phyloP scores from a whole-genome alignment of 2,329 filamentous ascomycete genomes.

The Emergomyces orientalis region DNA sequence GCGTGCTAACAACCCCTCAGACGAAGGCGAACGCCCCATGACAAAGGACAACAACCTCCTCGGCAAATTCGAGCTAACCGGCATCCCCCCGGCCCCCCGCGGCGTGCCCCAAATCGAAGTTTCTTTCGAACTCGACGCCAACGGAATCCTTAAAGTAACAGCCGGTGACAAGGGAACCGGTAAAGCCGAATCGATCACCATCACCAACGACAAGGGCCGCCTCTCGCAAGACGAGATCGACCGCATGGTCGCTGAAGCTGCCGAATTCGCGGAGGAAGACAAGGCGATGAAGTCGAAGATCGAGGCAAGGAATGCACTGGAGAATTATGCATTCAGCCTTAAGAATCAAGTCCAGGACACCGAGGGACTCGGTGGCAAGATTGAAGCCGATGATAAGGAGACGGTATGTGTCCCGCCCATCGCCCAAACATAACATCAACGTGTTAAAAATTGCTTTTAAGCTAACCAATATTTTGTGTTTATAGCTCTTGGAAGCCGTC shows the following conservation, averaged over 20 bases:
- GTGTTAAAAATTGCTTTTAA: constrained; percentile 22
- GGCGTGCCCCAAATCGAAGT: constrained; percentile 98
- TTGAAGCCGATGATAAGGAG: constrained; percentile 98
- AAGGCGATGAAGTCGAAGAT: constrained; percentile 97
- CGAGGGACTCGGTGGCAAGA: constrained; percentile 95
- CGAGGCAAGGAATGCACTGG: constrained; percentile 87
- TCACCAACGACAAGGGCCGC: constrained; percentile 99
- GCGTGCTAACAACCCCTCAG: constrained; percentile 22
- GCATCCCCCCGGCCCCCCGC: constrained; percentile 88
- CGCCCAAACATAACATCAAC: constrained; percentile 10
- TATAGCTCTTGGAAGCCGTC: constrained; percentile 75
- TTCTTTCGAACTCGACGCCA: constrained; percentile 93
- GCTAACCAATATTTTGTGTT: no score
- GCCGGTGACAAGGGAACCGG: constrained; percentile 97
- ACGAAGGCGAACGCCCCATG: constrained; percentile 84
- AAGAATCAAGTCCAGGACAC: constrained; percentile 99
- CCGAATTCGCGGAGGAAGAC: constrained; percentile 98
- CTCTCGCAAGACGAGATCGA: constrained; percentile 95
- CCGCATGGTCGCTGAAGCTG: constrained; percentile 96
- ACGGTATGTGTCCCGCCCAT: constrained; percentile 49
- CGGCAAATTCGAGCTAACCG: constrained; percentile 96
- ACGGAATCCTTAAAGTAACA: constrained; percentile 94
- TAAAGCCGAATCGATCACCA: constrained; percentile 95
- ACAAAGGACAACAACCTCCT: constrained; percentile 97
- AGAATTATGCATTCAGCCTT: constrained; percentile 98